Conservation (phyloP, 345 rosid genomes). For the Psidium friedrichsthalianum region DNA sequence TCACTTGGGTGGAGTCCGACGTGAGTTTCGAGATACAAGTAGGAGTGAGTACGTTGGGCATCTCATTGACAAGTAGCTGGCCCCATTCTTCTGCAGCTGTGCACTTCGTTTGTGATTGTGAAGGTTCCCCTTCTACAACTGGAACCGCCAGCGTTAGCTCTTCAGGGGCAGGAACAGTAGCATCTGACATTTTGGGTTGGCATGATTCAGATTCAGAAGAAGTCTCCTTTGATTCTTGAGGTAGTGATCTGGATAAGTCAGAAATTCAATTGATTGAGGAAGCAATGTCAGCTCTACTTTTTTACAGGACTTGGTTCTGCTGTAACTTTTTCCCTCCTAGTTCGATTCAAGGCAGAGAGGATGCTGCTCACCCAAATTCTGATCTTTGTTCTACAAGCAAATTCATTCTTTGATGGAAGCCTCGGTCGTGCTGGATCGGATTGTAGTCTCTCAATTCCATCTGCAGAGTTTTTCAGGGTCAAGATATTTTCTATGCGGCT, state of each 20-base stretch:
- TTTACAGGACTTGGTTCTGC: background rate
- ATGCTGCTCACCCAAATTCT: constrained; percentile 47
- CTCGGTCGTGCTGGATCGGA: constrained; percentile 68
- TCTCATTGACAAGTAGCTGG: constrained; percentile 53
- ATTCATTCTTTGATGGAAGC: constrained; percentile 74
- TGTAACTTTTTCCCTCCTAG: background rate
- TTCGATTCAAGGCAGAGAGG: background rate
- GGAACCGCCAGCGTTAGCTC: background rate
- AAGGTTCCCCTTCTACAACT: constrained; percentile 18
- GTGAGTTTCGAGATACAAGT: constrained; percentile 25
- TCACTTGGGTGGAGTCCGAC: background rate
- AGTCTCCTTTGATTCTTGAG: constrained; percentile 18
- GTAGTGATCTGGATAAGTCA: constrained; percentile 11
- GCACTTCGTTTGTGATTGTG: background rate
- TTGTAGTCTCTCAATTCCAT: constrained; percentile 60
- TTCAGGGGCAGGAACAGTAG: background rate
- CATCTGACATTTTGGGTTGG: constrained; percentile 7
- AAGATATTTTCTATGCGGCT: background rate
- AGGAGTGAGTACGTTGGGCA: constrained; percentile 31
- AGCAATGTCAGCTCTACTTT: constrained; percentile 1
- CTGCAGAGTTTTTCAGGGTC: constrained; percentile 15
- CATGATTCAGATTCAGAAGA: constrained; percentile 17
- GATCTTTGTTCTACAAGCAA: constrained; percentile 61
- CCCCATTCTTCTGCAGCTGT: constrained; percentile 64
- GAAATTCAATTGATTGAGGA: background rate